Conservation (phyloP, 2,329 filamentous ascomycete species). For the Beauveria varroae region DNA sequence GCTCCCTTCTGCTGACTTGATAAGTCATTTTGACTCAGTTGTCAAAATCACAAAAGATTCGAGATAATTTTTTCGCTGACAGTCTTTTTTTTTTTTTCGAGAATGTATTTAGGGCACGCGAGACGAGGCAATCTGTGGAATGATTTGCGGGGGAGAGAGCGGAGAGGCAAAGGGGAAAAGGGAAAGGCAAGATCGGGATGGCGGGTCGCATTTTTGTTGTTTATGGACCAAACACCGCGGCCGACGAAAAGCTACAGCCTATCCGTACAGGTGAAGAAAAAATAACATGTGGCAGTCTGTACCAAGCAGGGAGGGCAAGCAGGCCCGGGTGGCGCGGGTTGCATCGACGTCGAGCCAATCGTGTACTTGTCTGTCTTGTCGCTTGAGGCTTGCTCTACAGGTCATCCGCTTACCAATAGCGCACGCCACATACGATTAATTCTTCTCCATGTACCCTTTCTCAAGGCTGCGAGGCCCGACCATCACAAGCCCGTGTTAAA, state of each 20-base stretch:
- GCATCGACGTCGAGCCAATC: not conserved
- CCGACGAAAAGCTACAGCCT: not conserved
- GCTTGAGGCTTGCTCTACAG: not conserved
- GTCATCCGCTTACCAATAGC: conserved; percentile 1
- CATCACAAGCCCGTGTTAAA: not conserved
- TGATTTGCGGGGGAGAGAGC: not conserved
- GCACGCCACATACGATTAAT: not conserved
- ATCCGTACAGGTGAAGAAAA: not conserved
- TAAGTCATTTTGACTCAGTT: not conserved
- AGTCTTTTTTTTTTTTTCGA: not conserved
- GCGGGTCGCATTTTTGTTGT: not conserved
- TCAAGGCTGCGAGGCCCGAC: not conserved
- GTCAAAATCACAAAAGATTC: not conserved
- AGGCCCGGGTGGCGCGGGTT: not conserved
- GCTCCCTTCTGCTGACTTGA: not conserved
- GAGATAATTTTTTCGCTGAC: not conserved
- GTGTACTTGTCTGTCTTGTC: not conserved
- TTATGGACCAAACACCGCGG: not conserved
- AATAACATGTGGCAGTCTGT: not conserved
- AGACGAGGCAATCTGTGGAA: not conserved
- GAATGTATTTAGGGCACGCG: not conserved
- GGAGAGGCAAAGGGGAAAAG: not conserved
- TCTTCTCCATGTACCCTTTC: too few species aligned
- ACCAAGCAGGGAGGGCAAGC: not conserved
- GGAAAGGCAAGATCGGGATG: not conserved